These are phyloP conservation scores for Exophiala sideris DNA, from an alignment of 2,329 filamentous ascomycete species.

Conservation along the genomic window DNA sequence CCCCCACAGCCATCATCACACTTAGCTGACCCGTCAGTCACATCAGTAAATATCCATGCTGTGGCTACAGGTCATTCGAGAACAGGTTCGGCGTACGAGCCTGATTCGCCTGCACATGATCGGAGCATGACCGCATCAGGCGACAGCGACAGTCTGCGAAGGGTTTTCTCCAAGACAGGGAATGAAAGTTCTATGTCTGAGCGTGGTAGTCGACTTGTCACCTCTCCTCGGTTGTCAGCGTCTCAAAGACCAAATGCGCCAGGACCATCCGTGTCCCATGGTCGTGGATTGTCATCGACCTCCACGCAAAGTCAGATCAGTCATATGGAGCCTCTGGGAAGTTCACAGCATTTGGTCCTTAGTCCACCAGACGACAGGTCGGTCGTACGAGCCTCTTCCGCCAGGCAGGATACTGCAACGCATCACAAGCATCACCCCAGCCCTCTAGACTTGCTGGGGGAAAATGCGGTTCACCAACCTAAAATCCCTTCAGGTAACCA, in stretches of 20 bases:
- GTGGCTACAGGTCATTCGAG: conserved; percentile 21
- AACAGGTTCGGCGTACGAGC: conserved; percentile 23
- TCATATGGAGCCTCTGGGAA: conserved; percentile 6
- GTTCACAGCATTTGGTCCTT: conserved; percentile 3
- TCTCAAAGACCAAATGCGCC: conserved; percentile 8
- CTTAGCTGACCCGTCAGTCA: conserved; percentile 44
- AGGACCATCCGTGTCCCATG: conserved; percentile 13
- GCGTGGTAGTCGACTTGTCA: conserved; percentile 11
- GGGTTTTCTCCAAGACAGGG: conserved; percentile 31
- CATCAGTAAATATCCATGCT: conserved; percentile 44
- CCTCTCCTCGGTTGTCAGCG: conserved; percentile 14
- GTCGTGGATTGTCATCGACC: conserved; percentile 15
- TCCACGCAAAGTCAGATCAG: conserved; percentile 18
- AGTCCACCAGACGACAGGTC: conserved; percentile 13
- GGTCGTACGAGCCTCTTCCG: conserved; percentile 6
- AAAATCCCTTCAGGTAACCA: not conserved
- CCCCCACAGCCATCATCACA: conserved; percentile 36
- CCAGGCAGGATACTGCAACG: conserved; percentile 8
- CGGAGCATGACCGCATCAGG: conserved; percentile 13
- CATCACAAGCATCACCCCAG: conserved; percentile 26
- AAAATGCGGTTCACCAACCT: conserved; percentile 15
- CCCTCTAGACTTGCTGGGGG: conserved; percentile 30
- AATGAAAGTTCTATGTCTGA: conserved; percentile 27
- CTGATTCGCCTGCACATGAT: conserved; percentile 17
- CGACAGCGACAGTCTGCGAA: conserved; percentile 24